Evolutionary conservation across 306 rosid genomes (phyloP), one percentile per base, ranked within the genome.

Genomic region (Albizia julibrissin): DNA sequence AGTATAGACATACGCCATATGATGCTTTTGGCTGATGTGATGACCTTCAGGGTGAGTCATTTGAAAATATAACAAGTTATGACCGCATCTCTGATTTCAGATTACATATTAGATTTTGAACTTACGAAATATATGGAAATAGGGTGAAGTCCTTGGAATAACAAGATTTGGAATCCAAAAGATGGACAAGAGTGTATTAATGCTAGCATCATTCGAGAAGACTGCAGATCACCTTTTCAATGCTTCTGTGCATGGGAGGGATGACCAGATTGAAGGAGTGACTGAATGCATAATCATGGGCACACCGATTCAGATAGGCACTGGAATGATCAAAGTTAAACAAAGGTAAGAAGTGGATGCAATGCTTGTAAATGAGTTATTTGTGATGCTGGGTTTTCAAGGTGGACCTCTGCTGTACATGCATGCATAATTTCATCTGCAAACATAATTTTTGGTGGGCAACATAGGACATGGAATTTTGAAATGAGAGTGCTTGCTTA

Each of bases 281-380:
- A 91, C 94, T 84, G 98, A 95, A 75, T 85, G 93, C 88, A 89
- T 91, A 72, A 95, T 95, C 84, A 95, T 93, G 98, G 98, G 98
- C 77, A 90, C 88, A 80, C 98, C 98, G 3, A 87, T 95, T 87
- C 88, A 77, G 56, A 84, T 95, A 73, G 98, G 98, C 87, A 89
- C 98, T 3, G 98, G 98, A 85, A 90, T 92, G 89, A 84, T 93
- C 73, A 92, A 90, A 87, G 85, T 95, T 79, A 87, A 86, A 89
- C 99, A 95, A 87, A 88, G 98, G 99, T 95, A 72, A 86, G 97
- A 83, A 83, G 74, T 82, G 69, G 83, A 78, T 79, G 68, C 72
- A 52, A 22, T 69, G 31, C 77, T 56, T 67, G 43, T 24, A 26
- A 56, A 79, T 65, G 56, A 76, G 72, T 43, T 69, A 33, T 26